Evolutionary conservation across 495 filamentous ascomycete species (phyloP).

Genomic region (Echria macrotheca): DNA sequence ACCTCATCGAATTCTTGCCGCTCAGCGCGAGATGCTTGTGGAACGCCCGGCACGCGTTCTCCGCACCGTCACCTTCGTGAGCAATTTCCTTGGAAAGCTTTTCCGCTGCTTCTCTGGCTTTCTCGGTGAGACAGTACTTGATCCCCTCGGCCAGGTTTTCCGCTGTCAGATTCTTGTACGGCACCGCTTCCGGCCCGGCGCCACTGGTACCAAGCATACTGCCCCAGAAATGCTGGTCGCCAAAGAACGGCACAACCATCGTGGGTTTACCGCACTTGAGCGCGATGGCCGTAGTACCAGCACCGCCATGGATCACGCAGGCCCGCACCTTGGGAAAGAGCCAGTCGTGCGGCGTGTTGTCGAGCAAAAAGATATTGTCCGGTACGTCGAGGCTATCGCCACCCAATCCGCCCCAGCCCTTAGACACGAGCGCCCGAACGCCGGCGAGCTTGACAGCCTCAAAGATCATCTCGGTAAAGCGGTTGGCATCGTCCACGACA

Average conservation of each 20-base stretch:
- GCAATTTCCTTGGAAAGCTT: slow-evolving; percentile 58
- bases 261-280: slow-evolving; percentile 60
- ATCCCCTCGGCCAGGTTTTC: slow-evolving; percentile 64
- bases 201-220: slow-evolving; percentile 59
- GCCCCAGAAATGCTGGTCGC: slow-evolving; percentile 81
- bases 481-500: slow-evolving; percentile 60
- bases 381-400: slow-evolving; percentile 46
- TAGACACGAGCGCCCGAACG: slow-evolving; percentile 57
- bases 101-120: slow-evolving; percentile 51
- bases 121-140: slow-evolving; percentile 53
- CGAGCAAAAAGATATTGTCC: slow-evolving; percentile 56
- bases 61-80: slow-evolving; percentile 66
- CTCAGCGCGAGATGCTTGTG: slow-evolving; percentile 55
- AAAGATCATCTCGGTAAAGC: slow-evolving; percentile 58
- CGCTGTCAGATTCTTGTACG: slow-evolving; percentile 60
- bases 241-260: slow-evolving; percentile 65
- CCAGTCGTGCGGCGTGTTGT: slow-evolving; percentile 66
- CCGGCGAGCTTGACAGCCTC: slow-evolving; percentile 54
- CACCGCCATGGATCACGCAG: slow-evolving; percentile 62
- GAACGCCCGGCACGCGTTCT: slow-evolving; percentile 66
- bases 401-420: slow-evolving; percentile 64
- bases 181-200: slow-evolving; percentile 67
- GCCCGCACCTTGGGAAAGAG: slow-evolving; percentile 56
- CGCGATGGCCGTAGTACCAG: slow-evolving; percentile 61
- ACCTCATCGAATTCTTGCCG: slow-evolving; percentile 59